A percentile compares a stretch with the other conserved stretches of the same genome.
Conservation (phyloP, 331 rosid species). For the Malus hybrid region DNA sequence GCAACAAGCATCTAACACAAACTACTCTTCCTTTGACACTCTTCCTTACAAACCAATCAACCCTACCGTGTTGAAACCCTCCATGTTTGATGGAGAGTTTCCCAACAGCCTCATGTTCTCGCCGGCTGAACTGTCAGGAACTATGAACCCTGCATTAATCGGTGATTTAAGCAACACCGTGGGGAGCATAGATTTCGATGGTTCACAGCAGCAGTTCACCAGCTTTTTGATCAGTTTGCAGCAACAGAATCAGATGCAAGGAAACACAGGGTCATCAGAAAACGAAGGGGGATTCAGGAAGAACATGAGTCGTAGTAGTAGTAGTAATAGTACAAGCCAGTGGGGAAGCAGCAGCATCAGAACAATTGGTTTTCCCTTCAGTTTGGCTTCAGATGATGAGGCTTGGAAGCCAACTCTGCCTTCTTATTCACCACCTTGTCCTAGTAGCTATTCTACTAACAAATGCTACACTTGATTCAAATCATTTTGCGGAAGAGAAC, state of each 20-base stretch:
- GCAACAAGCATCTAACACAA: constrained; percentile 19
- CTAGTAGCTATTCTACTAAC: constrained; percentile 36
- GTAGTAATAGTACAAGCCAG: constrained; percentile 9
- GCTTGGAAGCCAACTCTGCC: constrained; percentile 34
- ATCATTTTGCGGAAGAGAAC: not conserved
- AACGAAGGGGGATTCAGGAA: constrained; percentile 18
- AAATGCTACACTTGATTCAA: constrained; percentile 35
- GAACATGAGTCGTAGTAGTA: not conserved
- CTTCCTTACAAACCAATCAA: constrained; percentile 31
- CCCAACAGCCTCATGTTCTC: constrained; percentile 38
- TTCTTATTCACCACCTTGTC: constrained; percentile 47
- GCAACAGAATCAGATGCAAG: constrained; percentile 34
- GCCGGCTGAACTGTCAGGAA: constrained; percentile 23
- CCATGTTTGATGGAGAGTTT: constrained; percentile 25
- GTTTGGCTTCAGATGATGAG: constrained; percentile 40
- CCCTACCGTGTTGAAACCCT: constrained; percentile 13
- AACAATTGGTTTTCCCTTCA: constrained; percentile 55
- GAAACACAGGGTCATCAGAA: constrained; percentile 4
- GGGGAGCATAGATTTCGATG: constrained; percentile 37
- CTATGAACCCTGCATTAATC: constrained; percentile 25
- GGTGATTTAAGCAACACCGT: not conserved
- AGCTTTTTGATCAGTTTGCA: constrained; percentile 37
- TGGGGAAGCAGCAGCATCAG: constrained; percentile 26
- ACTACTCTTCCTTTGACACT: constrained; percentile 31
- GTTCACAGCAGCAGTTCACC: constrained; percentile 23